Evolutionary conservation across 768 basidiomycete genomes (phyloP), one percentile per base, ranked within the genome.

Genomic region (Mycena filopes): DNA sequence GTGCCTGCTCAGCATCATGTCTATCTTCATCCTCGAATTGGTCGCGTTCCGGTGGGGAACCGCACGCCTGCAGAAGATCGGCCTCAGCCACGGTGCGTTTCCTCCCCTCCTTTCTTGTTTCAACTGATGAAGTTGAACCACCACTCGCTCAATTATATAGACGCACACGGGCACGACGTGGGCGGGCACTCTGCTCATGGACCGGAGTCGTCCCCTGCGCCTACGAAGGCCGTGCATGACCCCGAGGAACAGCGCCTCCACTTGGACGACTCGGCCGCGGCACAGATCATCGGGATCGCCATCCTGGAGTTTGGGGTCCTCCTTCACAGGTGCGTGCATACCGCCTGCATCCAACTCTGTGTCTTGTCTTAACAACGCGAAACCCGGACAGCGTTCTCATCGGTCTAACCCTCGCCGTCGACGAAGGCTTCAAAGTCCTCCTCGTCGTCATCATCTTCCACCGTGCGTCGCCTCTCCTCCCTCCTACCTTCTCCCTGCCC

Each of bases 221-320:
- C 50, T 74, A 76, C 9, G 9, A 60, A 43, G 16, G 3, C 7
- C 3, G 28, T 2, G 15, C 69, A 75, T 28, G 79, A 82, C 62
- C 38, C 74, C 20, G 80, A 80, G 49, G 66, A 49, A 3, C 69
- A 68, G 10, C 50, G 98, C 45, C 92, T 86, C 28, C 94, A 97
- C 63, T 80, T 98, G 55, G 97, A 99, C 41, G 59, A 75, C 96
- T 97, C 72, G 95, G 55, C 25, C 75, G 84, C 5, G 55, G 80
- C 13, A 88, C 93, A 96, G 74, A 77, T 95, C 40, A 83, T 98
- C 47, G 95, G 95, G 16, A 84, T 99, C 45, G 93, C 86, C 26
- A 96, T 98, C 63, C 81, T 99, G 49, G 97, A 99, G 74, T 97
- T 98, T 71, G 97, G 97, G 70, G 94, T 97, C 28, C 77, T 94